Evolutionary conservation across 1,284 basidiomycete species (phyloP).

Genomic region (Ceratorhiza oryzae-sativae): DNA sequence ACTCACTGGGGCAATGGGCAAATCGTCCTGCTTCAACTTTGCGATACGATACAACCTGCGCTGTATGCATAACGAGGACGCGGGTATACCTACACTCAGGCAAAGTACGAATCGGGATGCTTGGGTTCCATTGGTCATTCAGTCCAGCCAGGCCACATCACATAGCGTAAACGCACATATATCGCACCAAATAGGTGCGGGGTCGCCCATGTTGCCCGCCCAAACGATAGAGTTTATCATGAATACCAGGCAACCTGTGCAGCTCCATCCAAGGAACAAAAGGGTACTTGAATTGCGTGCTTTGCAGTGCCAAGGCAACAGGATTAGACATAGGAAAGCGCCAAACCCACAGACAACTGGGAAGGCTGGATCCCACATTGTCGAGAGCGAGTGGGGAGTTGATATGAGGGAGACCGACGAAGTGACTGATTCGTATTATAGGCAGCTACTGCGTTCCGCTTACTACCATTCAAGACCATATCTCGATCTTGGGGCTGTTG

Average conservation of each 20-base stretch:
- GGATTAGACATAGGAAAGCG: constrained; percentile 59
- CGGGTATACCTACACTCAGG: constrained; percentile 53
- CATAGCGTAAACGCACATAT: constrained; percentile 61
- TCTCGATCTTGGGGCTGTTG: no score
- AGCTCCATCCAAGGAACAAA: constrained; percentile 69
- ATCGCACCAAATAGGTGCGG: constrained; percentile 75
- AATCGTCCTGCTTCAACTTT: constrained; percentile 47
- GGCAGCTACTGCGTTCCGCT: no score
- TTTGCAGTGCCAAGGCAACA: constrained; percentile 67
- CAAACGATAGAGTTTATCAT: constrained; percentile 73
- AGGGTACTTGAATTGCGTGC: constrained; percentile 70
- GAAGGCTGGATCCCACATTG: constrained; percentile 27
- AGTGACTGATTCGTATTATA: no score
- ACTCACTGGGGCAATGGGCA: constrained; percentile 42
- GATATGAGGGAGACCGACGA: no score
- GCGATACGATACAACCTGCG: constrained; percentile 60
- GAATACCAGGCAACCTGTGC: constrained; percentile 60
- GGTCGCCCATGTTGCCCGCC: constrained; percentile 64
- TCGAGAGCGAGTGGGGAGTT: no score
- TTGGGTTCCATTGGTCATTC: constrained; percentile 43
- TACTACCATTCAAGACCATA: no score
- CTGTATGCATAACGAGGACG: constrained; percentile 58
- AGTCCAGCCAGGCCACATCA: not conserved
- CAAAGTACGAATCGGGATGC: constrained; percentile 53
- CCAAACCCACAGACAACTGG: constrained; percentile 57